Percentiles rank a stretch among this genome's conserved stretches.
phyloP scores from a whole-genome alignment of 768 basidiomycete species.

The Amanita jacksonii region DNA sequence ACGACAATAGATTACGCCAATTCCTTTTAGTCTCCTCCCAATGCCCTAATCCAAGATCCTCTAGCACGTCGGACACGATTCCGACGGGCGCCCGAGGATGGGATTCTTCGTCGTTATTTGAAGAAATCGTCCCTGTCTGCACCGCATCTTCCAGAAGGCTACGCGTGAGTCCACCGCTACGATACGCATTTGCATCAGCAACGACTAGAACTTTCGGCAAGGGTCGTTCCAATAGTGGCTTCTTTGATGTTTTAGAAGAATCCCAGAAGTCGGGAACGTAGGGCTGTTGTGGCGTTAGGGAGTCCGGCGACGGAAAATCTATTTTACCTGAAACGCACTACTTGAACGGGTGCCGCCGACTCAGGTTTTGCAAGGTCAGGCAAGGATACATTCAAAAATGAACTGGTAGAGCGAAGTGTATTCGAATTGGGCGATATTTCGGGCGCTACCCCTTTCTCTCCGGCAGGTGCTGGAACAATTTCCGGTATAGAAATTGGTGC shows the following conservation, averaged over 20 bases:
- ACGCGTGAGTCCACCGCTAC: conserved; percentile 29
- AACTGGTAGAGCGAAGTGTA: conserved; percentile 15
- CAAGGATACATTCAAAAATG: conserved; percentile 40
- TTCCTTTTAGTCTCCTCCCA: conserved; percentile 22
- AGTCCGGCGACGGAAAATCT: background rate
- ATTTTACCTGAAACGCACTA: conserved; percentile 35
- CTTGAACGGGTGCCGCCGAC: conserved; percentile 38
- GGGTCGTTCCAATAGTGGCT: conserved; percentile 14
- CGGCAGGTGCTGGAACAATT: conserved; percentile 10
- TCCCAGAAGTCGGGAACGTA: conserved; percentile 39
- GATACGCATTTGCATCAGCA: conserved; percentile 28
- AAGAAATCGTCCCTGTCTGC: conserved; percentile 8
- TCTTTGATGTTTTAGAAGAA: conserved; percentile 17
- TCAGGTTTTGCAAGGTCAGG: conserved; percentile 43
- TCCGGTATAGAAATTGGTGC: background rate
- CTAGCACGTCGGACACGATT: conserved; percentile 34
- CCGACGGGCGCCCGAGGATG: conserved; percentile 18
- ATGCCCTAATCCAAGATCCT: conserved; percentile 35
- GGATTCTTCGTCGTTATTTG: conserved; percentile 10
- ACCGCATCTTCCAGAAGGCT: conserved; percentile 20
- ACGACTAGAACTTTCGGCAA: conserved; percentile 37
- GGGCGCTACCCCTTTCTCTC: conserved; percentile 26
- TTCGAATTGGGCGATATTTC: conserved; percentile 28
- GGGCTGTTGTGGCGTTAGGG: conserved; percentile 22
- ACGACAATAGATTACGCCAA: conserved; percentile 24